Conservation (phyloP, 352 stramenopile genomes). For the Phytophthora ramorum region DNA sequence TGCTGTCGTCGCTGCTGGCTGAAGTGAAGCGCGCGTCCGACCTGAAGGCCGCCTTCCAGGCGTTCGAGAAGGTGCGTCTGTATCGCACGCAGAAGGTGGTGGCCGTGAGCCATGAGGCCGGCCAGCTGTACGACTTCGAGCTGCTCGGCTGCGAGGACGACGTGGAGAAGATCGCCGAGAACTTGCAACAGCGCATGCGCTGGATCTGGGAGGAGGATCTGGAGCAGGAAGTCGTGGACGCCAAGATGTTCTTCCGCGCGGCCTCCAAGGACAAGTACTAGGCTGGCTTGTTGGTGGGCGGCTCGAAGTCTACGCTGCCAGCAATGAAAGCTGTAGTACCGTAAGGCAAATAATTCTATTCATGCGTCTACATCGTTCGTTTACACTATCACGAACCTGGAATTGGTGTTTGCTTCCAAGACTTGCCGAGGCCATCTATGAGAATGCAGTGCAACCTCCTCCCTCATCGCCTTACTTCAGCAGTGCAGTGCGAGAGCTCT, state of each 20-base stretch:
- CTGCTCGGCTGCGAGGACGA: slow-evolving; percentile 35
- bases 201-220: slow-evolving; percentile 47
- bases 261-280: slow-evolving; percentile 23
- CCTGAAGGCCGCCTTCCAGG: slow-evolving; percentile 34
- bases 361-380: no score
- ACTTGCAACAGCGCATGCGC: slow-evolving; percentile 40
- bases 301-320: not conserved
- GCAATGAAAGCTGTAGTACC: not conserved
- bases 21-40: slow-evolving; percentile 30
- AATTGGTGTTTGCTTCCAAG: no score
- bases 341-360: not conserved
- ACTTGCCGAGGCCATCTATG: no score
- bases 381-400: no score
- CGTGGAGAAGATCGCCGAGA: slow-evolving; percentile 35
- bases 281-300: not conserved
- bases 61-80: slow-evolving; percentile 46
- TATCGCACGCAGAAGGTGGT: slow-evolving; percentile 46
- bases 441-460: not conserved
- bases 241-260: slow-evolving; percentile 30
- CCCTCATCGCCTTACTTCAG: slow-evolving; percentile 22
- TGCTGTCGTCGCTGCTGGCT: slow-evolving; percentile 38
- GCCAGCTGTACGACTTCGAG: slow-evolving; percentile 42
- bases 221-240: slow-evolving; percentile 38
- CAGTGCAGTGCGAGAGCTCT: slow-evolving; percentile 28
- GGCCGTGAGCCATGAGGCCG: slow-evolving; percentile 34